Evolutionary conservation across 1,139 yeast genomes (phyloP).

Genomic region (Yamadazyma membranifaciens): DNA sequence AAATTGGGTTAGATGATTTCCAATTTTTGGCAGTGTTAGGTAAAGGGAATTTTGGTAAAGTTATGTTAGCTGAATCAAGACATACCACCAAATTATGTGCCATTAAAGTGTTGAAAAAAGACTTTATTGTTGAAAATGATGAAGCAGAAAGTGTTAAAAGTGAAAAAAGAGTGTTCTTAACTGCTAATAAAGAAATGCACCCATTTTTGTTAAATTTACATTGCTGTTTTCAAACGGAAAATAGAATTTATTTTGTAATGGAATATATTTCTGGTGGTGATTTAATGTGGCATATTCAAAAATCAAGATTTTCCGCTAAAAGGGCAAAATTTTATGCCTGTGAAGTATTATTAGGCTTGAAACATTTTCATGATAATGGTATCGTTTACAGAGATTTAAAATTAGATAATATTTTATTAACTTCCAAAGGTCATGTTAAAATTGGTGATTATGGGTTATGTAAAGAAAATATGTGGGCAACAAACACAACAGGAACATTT

Average conservation of each 20-base stretch:
- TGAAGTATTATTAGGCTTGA: constrained; percentile 86
- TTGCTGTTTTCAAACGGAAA: constrained; percentile 97
- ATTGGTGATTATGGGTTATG: constrained; percentile 97
- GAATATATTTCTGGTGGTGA: constrained; percentile 98
- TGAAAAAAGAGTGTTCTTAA: constrained; percentile 86
- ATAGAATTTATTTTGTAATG: constrained; percentile 96
- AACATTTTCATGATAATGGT: constrained; percentile 93
- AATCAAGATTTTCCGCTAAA: constrained; percentile 80
- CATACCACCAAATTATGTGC: constrained; percentile 81
- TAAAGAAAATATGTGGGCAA: constrained; percentile 92
- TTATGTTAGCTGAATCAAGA: constrained; percentile 92
- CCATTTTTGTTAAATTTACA: constrained; percentile 90
- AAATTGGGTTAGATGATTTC: constrained; percentile 93
- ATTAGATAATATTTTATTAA: constrained; percentile 85
- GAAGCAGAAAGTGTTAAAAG: constrained; percentile 94
- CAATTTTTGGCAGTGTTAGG: constrained; percentile 92
- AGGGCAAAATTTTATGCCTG: constrained; percentile 97
- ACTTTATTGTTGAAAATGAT: constrained; percentile 89
- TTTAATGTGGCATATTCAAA: constrained; percentile 98
- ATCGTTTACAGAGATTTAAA: constrained; percentile 96
- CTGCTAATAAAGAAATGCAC: constrained; percentile 87
- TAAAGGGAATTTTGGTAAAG: constrained; percentile 97
- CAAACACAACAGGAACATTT: constrained; percentile 89
- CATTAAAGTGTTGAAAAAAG: constrained; percentile 92
- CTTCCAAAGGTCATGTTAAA: constrained; percentile 92